A percentile compares a stretch with the other conserved stretches of the same genome.
Evolutionary conservation across 768 basidiomycete genomes (phyloP).

Genomic region (Plicaturopsis crispa): DNA sequence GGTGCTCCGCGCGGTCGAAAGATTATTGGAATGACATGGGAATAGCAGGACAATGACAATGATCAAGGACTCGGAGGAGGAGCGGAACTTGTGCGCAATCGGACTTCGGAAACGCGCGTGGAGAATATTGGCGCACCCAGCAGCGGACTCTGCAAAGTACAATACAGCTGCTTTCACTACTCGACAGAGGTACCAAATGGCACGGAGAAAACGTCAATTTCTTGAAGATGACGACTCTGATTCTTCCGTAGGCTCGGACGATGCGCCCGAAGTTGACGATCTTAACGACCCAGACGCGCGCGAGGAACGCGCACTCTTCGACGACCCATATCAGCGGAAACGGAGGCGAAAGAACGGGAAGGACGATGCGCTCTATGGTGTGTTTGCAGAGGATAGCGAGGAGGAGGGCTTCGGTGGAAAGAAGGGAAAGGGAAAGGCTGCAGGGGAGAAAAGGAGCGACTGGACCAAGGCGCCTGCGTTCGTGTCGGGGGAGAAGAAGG

Average conservation of each 20-base stretch:
- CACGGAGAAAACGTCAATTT: conserved; percentile 66
- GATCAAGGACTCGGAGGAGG: too few species aligned
- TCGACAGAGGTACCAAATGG: too few species aligned
- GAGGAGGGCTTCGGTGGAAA: conserved; percentile 36
- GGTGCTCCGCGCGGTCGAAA: too few species aligned
- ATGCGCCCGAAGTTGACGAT: conserved; percentile 38
- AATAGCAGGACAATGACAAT: too few species aligned
- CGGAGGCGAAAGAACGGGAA: conserved; percentile 56
- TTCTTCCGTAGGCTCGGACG: conserved; percentile 52
- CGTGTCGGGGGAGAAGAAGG: conserved; percentile 48
- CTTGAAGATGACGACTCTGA: conserved; percentile 69
- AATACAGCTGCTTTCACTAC: too few species aligned
- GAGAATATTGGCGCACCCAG: too few species aligned
- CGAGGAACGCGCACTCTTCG: conserved; percentile 71
- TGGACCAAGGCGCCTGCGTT: conserved; percentile 79
- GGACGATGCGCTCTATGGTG: conserved; percentile 71
- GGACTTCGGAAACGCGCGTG: too few species aligned
- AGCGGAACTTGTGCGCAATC: too few species aligned
- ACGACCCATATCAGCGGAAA: conserved; percentile 70
- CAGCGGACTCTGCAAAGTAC: too few species aligned
- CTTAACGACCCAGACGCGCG: conserved; percentile 59
- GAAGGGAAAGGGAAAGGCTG: conserved; percentile 15
- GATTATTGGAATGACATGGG: too few species aligned
- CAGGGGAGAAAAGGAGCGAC: conserved; percentile 39
- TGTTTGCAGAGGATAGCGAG: conserved; percentile 68